Evolutionary conservation across 768 basidiomycete species (phyloP).

Genomic region (Serendipita sp.): DNA sequence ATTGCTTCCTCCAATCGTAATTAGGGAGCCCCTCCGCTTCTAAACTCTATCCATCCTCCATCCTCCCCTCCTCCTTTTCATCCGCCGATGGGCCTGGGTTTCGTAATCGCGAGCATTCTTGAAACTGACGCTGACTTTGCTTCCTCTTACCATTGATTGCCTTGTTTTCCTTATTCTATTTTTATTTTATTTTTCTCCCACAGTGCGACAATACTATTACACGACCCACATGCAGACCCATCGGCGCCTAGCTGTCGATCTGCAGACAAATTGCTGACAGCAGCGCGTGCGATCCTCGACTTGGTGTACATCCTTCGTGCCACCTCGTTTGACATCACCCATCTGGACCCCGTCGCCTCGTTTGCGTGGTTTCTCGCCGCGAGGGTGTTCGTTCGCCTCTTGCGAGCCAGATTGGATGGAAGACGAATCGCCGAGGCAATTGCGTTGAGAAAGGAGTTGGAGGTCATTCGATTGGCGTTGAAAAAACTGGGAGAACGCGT

Average conservation of each 20-base stretch:
- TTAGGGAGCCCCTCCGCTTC: too few species aligned
- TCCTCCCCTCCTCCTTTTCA: background rate
- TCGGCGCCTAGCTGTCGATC: conserved; percentile 45
- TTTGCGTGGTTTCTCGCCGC: conserved; percentile 59
- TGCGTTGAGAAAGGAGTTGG: conserved; percentile 45
- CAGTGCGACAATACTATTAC: conserved; percentile 54
- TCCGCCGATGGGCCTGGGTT: background rate
- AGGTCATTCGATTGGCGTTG: conserved; percentile 52
- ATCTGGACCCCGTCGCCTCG: conserved; percentile 54
- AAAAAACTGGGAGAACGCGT: conserved; percentile 48
- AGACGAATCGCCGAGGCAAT: conserved; percentile 41
- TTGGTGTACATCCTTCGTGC: conserved; percentile 49
- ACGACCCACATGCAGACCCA: conserved; percentile 61
- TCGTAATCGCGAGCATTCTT: background rate
- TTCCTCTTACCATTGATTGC: background rate
- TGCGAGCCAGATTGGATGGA: conserved; percentile 45
- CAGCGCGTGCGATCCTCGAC: conserved; percentile 51
- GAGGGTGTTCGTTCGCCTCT: conserved; percentile 48
- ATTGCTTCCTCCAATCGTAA: too few species aligned
- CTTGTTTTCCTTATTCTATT: background rate
- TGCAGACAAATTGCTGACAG: conserved; percentile 49
- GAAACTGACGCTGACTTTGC: background rate
- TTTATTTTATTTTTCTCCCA: background rate
- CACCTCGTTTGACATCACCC: conserved; percentile 56
- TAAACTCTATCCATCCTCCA: too few species aligned